Evolutionary conservation across 768 basidiomycete genomes (phyloP).

Genomic region (Pisolithus orientalis): DNA sequence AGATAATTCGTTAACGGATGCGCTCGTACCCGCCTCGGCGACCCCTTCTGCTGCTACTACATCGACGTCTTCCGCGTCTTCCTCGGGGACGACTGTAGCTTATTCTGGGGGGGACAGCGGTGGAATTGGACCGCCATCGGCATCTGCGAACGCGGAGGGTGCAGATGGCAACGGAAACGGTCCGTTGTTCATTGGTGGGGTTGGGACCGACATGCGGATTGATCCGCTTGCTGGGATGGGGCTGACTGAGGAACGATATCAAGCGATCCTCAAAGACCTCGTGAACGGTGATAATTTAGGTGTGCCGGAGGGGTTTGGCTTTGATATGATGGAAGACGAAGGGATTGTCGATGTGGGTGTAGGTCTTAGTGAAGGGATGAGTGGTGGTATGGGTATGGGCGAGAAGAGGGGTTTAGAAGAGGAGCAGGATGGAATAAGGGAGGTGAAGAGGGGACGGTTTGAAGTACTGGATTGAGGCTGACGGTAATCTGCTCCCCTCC

Average conservation of each 20-base stretch:
- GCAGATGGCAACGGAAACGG: neutral
- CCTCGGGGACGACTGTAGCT: conserved; percentile 23
- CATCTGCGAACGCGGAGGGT: neutral
- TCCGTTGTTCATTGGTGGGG: conserved; percentile 18
- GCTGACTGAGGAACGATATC: conserved; percentile 84
- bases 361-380: too few species aligned
- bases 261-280: conserved; percentile 66
- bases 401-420: conserved; percentile 35
- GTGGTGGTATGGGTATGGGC: conserved; percentile 15
- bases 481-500: neutral
- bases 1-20: conserved; percentile 49
- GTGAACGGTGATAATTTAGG: conserved; percentile 58
- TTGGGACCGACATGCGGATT: conserved; percentile 44
- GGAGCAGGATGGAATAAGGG: conserved; percentile 33
- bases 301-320: conserved; percentile 20
- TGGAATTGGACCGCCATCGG: neutral
- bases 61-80: neutral
- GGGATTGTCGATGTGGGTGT: conserved; percentile 8
- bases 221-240: conserved; percentile 88
- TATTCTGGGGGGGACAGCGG: conserved; percentile 11
- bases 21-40: conserved; percentile 38
- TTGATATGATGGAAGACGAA: conserved; percentile 8
- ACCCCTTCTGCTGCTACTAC: neutral
- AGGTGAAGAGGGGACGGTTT: conserved; percentile 54
- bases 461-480: conserved; percentile 47